Evolutionary conservation across 108 stramenopile species (phyloP), one percentile per base, ranked within the genome.

Genomic region (Nitzschia palea): DNA sequence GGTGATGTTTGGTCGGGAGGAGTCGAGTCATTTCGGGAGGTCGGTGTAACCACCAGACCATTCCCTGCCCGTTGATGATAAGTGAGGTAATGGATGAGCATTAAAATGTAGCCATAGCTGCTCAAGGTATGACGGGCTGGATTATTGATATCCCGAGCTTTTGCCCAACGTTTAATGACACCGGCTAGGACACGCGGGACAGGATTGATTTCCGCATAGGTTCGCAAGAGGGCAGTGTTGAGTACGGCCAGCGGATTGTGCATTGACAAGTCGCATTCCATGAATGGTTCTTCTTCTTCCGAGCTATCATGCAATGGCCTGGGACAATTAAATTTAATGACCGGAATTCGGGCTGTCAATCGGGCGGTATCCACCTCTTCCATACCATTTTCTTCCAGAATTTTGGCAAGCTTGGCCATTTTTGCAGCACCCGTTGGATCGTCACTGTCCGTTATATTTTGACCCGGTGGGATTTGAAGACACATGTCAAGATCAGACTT

Each of bases 151-250:
- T 88, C 85, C 29, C 98, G 79, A 29, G 68, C 82, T 77, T 96
- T 97, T 25, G 97, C 96, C 97, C 97, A 98, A 18, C 88, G 81
- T 72, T 99, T 99, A 68, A 99, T 84, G 32, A 95, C 83, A 56
- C 90, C 88, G 44, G 96, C 98, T 50, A 99, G 78, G 23, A 84
- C 82, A 23, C 93, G 87, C 18, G 92, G 83, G 4, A 85, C 82
- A 6, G 84, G 86, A 44, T 90, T 89, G 69, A 89, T 84, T 23
- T 76, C 80, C 0, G 91, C 76, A 59, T 97, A 99, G 18, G 95
- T 68, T 44, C 82, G 79, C 20, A 99, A 85, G 26, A 99, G 77
- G 3, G 73, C 68, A 18, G 99, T 99, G 73, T 99, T 99, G 35
- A 93, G 77, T 45, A 96, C 76, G 4, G 99, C 98, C 25, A 99